These are phyloP conservation scores for Penicillium sp. DNA, from an alignment of 2,329 filamentous ascomycete genomes.

Conservation along the genomic window DNA sequence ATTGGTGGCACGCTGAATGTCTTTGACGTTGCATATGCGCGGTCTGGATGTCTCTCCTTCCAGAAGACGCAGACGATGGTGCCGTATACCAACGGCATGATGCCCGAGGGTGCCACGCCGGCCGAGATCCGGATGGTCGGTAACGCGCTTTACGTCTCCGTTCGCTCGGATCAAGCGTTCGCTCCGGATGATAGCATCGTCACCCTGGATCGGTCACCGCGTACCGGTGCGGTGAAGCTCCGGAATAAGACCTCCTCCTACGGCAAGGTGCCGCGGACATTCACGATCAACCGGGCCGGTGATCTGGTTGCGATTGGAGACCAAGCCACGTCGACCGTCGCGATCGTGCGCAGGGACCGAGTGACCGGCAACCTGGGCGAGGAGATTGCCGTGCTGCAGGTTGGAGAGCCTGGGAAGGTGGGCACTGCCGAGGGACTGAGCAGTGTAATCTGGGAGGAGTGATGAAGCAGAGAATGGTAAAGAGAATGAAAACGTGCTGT, in stretches of 20 bases:
- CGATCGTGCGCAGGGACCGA: slow-evolving; percentile 62
- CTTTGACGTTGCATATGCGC: slow-evolving; percentile 43
- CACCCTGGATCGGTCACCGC: slow-evolving; percentile 36
- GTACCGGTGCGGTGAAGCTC: slow-evolving; percentile 63
- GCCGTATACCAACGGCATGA: slow-evolving; percentile 28
- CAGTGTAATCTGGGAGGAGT: slow-evolving; percentile 41
- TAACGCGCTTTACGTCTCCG: slow-evolving; percentile 33
- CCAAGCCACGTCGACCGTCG: slow-evolving; percentile 63
- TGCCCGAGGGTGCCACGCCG: slow-evolving; percentile 32
- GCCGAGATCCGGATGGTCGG: slow-evolving; percentile 30
- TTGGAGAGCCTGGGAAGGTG: slow-evolving; percentile 32
- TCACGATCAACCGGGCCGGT: slow-evolving; percentile 66
- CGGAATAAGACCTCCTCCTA: slow-evolving; percentile 64
- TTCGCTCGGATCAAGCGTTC: slow-evolving; percentile 35
- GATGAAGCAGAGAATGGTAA: not conserved
- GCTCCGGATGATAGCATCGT: slow-evolving; percentile 34
- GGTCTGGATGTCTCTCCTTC: slow-evolving; percentile 32
- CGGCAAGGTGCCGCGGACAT: slow-evolving; percentile 67
- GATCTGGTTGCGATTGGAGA: slow-evolving; percentile 66
- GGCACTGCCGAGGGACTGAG: slow-evolving; percentile 35
- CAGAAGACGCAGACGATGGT: slow-evolving; percentile 26
- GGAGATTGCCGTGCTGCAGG: slow-evolving; percentile 32
- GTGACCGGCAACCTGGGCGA: slow-evolving; percentile 60
- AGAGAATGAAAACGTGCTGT: not conserved
- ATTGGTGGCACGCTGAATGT: slow-evolving; percentile 55